Percentiles rank a stretch among this genome's conserved stretches.
These are phyloP conservation scores for Orbilia javanica DNA, from an alignment of 2,329 filamentous ascomycete genomes.

Conservation along the genomic window DNA sequence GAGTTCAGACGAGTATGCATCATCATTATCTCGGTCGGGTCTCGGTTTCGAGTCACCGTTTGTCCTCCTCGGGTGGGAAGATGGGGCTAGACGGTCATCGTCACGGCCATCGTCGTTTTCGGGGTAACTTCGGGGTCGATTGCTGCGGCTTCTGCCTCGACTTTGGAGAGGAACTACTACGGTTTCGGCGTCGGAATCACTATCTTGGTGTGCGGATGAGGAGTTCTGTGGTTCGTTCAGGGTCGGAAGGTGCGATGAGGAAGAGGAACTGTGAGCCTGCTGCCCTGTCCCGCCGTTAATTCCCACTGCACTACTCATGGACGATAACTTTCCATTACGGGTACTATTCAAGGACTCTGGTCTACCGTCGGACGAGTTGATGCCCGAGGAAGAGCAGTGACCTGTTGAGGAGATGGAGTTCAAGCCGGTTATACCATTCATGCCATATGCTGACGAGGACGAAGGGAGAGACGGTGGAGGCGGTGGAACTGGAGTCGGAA, in stretches of 20 bases:
- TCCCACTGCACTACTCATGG: slow-evolving; percentile 35
- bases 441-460: slow-evolving; percentile 39
- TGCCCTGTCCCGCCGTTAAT: slow-evolving; percentile 50
- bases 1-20: slow-evolving; percentile 61
- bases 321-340: slow-evolving; percentile 44
- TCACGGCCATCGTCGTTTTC: slow-evolving; percentile 44
- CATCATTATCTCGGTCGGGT: slow-evolving; percentile 54
- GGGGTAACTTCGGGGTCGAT: slow-evolving; percentile 22
- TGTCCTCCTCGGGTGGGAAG: slow-evolving; percentile 42
- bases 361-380: slow-evolving; percentile 40
- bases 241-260: slow-evolving; percentile 24
- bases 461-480: slow-evolving; percentile 27
- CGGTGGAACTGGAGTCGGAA: slow-evolving; percentile 31
- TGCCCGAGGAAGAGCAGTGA: slow-evolving; percentile 25
- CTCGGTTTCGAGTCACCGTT: slow-evolving; percentile 43
- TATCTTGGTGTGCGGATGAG: slow-evolving; percentile 61
- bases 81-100: slow-evolving; percentile 50
- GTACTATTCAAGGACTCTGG: slow-evolving; percentile 7
- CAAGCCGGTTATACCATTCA: slow-evolving; percentile 49
- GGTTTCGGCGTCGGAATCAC: slow-evolving; percentile 79
- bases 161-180: slow-evolving; percentile 72
- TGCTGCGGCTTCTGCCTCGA: slow-evolving; percentile 45
- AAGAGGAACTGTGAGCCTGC: slow-evolving; percentile 40
- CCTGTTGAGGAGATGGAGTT: slow-evolving; percentile 23
- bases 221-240: slow-evolving; percentile 48